Evolutionary conservation across 2,329 filamentous ascomycete species (phyloP), one percentile per base, ranked within the genome.

Genomic region (Purpureocillium takamizusanense): DNA sequence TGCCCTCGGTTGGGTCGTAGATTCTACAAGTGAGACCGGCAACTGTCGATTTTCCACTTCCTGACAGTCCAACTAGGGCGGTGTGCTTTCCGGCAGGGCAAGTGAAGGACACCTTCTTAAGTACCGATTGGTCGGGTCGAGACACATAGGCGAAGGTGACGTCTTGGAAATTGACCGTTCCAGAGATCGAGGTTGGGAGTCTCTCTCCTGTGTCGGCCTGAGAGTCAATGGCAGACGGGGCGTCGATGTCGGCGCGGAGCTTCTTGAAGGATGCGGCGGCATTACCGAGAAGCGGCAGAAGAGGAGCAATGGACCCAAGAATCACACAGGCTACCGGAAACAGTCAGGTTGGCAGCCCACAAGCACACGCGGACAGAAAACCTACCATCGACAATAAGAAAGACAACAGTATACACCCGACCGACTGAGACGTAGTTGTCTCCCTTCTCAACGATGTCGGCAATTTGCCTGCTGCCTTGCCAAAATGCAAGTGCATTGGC

Each of bases 401-500:
- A 77, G 11, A 81, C 75, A 23, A 81, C 77, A 1, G 76, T 78
- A 46, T 81, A 81, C 13, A 78, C 65, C n/a, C 62, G 55, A 29
- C 68, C 66, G 8, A 70, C 60, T 1, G 62, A 63, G 4, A 59
- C 51, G 14, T 56, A 57, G 18, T 51, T 44, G 1, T 50, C 50
- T 16, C 54, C 52, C 4, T 60, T 58, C 4, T 56, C 53, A 7
- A 63, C 56, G 2, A 62, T 53, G 7, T 60, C 53, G 13, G 62
- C 62, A 46, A 70, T 69, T 37, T 69, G 69, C 28, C 62, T 66
- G 44, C 74, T 78, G 35, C 79, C 80, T 52, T 82, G 72, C 76
- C 78, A 84, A 51, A 81, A 83, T 0, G 79, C 76, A 12, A 84
- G 62, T 2, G 76, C 77, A 51, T 83, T 83, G 7, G 76, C 77